Conservation (phyloP, 805 yeast species). For the Vanderwaltozyma polyspora region DNA sequence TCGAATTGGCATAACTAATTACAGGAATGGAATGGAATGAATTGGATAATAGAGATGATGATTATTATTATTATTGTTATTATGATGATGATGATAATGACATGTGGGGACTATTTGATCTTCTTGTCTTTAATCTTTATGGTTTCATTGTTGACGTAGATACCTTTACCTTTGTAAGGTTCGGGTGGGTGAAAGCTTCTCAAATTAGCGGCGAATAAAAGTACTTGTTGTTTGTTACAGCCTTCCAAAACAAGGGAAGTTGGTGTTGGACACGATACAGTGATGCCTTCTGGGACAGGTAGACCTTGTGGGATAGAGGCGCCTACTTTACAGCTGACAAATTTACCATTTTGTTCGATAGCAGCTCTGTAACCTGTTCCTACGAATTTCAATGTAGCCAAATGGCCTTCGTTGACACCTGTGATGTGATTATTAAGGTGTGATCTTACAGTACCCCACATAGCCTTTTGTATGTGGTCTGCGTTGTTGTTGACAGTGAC, state of each 20-base stretch:
- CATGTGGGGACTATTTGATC: conserved; percentile 61
- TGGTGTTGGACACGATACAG: conserved; percentile 70
- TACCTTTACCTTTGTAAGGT: conserved; percentile 97
- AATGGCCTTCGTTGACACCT: conserved; percentile 91
- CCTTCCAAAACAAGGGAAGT: conserved; percentile 83
- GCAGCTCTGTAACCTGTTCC: conserved; percentile 96
- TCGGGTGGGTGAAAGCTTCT: conserved; percentile 90
- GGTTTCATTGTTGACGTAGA: conserved; percentile 83
- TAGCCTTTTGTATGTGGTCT: conserved; percentile 60
- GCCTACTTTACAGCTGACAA: conserved; percentile 76
- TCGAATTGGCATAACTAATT: no score
- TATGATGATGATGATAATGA: no score
- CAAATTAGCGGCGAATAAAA: conserved; percentile 76
- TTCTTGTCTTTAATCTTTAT: conserved; percentile 84
- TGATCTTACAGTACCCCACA: conserved; percentile 94
- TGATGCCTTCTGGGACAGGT: conserved; percentile 64
- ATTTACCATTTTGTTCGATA: conserved; percentile 47
- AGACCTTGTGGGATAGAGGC: conserved; percentile 71
- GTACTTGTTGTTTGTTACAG: conserved; percentile 74
- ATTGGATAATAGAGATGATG: no score
- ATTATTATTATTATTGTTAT: no score
- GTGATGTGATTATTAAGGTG: conserved; percentile 62
- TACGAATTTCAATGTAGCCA: conserved; percentile 74
- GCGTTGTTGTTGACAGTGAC: conserved; percentile 49
- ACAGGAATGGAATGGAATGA: no score